phyloP scores from a whole-genome alignment of 768 basidiomycete genomes.

The Termitomyces eurrhizus region DNA sequence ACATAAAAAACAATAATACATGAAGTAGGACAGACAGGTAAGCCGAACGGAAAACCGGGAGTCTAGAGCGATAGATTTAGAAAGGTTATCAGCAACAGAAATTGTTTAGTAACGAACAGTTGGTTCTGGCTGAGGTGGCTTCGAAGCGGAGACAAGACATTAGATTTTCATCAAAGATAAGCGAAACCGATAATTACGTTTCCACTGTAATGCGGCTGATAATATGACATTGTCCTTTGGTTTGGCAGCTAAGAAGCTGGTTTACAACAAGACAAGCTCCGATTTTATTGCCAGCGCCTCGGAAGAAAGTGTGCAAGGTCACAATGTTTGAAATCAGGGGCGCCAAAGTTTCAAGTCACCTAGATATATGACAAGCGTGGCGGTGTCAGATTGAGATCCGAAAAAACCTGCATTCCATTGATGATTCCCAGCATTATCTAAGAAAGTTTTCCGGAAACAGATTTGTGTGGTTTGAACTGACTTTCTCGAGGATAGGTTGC shows the following conservation, averaged over 20 bases:
- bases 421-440: background rate
- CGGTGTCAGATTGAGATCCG: background rate
- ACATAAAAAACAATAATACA: background rate
- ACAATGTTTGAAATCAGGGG: background rate
- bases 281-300: background rate
- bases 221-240: conserved; percentile 2
- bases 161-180: background rate
- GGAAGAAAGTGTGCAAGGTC: background rate
- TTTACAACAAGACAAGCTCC: background rate
- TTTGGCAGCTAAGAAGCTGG: background rate
- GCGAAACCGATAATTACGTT: background rate
- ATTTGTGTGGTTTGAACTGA: background rate
- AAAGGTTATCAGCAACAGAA: background rate
- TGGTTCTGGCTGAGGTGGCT: conserved; percentile 2
- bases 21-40: conserved; percentile 1
- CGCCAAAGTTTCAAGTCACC: background rate
- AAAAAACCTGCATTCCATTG: background rate
- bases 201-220: background rate
- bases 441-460: background rate
- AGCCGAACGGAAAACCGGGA: conserved; percentile 5
- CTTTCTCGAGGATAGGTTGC: background rate
- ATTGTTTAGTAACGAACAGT: conserved; percentile 2
- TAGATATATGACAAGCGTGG: background rate
- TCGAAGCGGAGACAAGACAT: background rate
- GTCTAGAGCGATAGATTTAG: conserved; percentile 1